Conservation (phyloP, 495 filamentous ascomycete species). For the Penicillium crystallinum region DNA sequence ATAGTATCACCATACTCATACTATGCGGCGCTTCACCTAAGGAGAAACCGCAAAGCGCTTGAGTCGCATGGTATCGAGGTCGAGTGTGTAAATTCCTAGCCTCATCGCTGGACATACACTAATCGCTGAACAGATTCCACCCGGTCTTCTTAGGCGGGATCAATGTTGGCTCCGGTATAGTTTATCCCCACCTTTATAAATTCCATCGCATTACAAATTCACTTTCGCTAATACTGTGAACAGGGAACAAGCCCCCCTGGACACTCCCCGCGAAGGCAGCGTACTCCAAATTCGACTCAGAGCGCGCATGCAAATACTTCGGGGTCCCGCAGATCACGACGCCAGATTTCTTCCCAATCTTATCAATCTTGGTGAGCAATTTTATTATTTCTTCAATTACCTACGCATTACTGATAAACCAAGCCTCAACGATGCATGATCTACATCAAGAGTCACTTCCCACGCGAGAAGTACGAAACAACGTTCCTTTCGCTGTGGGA, state of each 20-base stretch:
- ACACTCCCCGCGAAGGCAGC: conserved; percentile 58
- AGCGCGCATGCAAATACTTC: conserved; percentile 52
- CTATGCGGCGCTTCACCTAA: conserved; percentile 54
- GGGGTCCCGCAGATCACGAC: conserved; percentile 40
- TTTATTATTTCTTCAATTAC: background rate
- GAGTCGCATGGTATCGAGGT: conserved; percentile 53
- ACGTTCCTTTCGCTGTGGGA: conserved; percentile 43
- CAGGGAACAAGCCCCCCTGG: conserved; percentile 73
- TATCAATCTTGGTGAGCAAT: conserved; percentile 38
- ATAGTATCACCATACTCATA: conserved; percentile 70
- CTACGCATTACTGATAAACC: background rate
- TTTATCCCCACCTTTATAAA: too few relatives aligned
- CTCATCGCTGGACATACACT: background rate
- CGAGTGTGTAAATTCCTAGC: conserved; percentile 43
- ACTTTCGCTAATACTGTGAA: background rate
- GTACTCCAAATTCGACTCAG: conserved; percentile 50
- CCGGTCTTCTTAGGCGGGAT: conserved; percentile 73
- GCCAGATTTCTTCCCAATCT: conserved; percentile 49
- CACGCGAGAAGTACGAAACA: conserved; percentile 34
- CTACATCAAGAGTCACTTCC: conserved; percentile 54
- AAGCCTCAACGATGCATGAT: conserved; percentile 62
- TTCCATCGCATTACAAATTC: too few relatives aligned
- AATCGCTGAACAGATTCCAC: conserved; percentile 45
- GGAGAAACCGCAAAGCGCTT: conserved; percentile 48
- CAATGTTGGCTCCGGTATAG: conserved; percentile 55